phyloP scores from a whole-genome alignment of 2,329 filamentous ascomycete genomes.

The Aspergillus novofumigatus region DNA sequence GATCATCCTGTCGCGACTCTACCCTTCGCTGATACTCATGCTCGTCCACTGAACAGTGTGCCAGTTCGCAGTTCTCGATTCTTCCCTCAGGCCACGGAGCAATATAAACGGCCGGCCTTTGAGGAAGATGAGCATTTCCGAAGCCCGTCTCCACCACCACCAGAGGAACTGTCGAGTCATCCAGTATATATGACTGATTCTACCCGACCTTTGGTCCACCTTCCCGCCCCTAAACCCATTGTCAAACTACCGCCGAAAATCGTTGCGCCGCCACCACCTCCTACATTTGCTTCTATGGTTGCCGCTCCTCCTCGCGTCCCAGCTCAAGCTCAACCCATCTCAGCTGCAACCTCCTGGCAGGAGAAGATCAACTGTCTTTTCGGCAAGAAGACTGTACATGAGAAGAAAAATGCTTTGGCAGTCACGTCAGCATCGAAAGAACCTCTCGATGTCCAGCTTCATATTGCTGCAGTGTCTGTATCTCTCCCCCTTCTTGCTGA shows the following conservation, averaged over 20 bases:
- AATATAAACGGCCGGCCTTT: constrained; percentile 27
- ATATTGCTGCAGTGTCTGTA: constrained; percentile 60
- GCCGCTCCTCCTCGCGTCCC: constrained; percentile 31
- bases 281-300: constrained; percentile 43
- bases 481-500: constrained; percentile 56
- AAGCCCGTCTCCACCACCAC: constrained; percentile 52
- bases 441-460: constrained; percentile 56
- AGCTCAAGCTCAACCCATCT: constrained; percentile 37
- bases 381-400: constrained; percentile 53
- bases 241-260: constrained; percentile 72
- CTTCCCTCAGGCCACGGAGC: constrained; percentile 42
- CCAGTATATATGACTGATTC: constrained; percentile 52
- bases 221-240: constrained; percentile 62
- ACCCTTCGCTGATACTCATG: constrained; percentile 30
- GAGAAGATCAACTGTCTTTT: constrained; percentile 75
- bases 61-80: constrained; percentile 45
- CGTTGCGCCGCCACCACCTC: constrained; percentile 41
- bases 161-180: constrained; percentile 52
- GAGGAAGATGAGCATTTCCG: constrained; percentile 32
- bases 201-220: constrained; percentile 51
- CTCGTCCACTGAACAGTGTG: constrained; percentile 31
- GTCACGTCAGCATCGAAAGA: constrained; percentile 66
- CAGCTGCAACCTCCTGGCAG: constrained; percentile 63
- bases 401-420: constrained; percentile 53
- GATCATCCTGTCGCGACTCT: constrained; percentile 35